These are phyloP conservation scores for Salix purpurea DNA, from an alignment of 345 rosid genomes.

Conservation along the genomic window DNA sequence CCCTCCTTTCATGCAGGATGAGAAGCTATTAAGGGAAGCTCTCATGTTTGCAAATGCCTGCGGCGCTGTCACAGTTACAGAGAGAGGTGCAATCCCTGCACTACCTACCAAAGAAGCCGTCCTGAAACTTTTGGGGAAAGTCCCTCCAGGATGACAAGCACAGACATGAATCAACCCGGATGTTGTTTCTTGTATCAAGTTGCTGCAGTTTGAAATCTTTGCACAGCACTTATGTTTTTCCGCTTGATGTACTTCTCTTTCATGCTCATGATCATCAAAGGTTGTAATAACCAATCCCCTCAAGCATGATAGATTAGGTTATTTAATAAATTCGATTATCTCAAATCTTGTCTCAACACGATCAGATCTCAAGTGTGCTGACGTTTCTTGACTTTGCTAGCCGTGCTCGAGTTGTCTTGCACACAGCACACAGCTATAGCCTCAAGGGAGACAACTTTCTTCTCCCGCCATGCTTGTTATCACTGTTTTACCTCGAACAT, in stretches of 20 bases:
- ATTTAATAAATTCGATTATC: not conserved
- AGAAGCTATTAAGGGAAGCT: conserved; percentile 66
- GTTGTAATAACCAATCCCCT: not conserved
- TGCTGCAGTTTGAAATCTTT: not conserved
- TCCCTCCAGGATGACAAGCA: not conserved
- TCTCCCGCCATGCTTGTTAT: not conserved
- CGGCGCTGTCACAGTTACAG: conserved; percentile 79
- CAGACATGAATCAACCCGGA: not conserved
- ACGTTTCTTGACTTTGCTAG: too few species aligned
- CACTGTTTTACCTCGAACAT: not conserved
- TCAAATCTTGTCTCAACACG: not conserved
- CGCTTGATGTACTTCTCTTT: not conserved
- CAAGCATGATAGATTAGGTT: not conserved
- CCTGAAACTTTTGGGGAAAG: conserved; percentile 37
- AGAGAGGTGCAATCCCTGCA: conserved; percentile 93
- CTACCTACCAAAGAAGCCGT: conserved; percentile 73
- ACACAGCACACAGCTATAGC: not conserved
- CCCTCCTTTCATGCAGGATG: conserved; percentile 47
- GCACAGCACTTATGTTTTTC: not conserved
- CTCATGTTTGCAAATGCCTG: conserved; percentile 80
- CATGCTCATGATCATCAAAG: not conserved
- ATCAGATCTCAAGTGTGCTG: not conserved
- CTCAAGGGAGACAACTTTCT: not conserved
- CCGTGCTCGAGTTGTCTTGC: not conserved
- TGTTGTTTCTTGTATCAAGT: not conserved